Evolutionary conservation across 129 eudicot genomes (phyloP).

Genomic region (Centella asiatica): DNA sequence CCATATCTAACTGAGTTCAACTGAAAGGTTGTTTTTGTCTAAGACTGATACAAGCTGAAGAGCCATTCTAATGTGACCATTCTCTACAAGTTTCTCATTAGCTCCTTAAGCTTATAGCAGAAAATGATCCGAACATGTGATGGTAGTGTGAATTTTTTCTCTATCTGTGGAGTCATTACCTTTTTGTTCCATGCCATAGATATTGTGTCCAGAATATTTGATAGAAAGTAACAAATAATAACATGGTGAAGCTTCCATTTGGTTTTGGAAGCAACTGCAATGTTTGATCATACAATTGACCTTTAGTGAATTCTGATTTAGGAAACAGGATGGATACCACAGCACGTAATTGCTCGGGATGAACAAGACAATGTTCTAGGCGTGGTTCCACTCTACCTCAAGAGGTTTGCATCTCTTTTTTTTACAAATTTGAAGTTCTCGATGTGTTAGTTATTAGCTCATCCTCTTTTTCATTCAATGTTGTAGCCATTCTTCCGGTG

Average conservation of each 20-base stretch:
- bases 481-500: conserved; percentile 96
- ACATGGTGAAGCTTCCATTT: background rate
- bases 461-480: conserved; percentile 11
- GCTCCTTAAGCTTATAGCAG: background rate
- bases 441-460: conserved; percentile 9
- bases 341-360: conserved; percentile 75
- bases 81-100: background rate
- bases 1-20: background rate
- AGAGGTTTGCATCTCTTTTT: conserved; percentile 48
- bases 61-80: background rate
- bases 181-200: too few relatives aligned
- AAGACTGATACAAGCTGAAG: background rate
- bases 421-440: background rate
- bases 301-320: conserved; percentile 24
- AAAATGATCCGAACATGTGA: background rate
- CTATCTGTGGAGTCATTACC: too few relatives aligned
- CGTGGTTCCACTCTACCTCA: conserved; percentile 86
- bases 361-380: conserved; percentile 59
- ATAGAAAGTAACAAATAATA: too few relatives aligned
- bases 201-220: too few relatives aligned
- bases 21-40: too few relatives aligned
- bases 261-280: background rate
- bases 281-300: background rate
- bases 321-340: conserved; percentile 96
- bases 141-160: background rate